These are phyloP conservation scores for Diaporthe sp. DNA, from an alignment of 2,329 filamentous ascomycete genomes.

Conservation along the genomic window DNA sequence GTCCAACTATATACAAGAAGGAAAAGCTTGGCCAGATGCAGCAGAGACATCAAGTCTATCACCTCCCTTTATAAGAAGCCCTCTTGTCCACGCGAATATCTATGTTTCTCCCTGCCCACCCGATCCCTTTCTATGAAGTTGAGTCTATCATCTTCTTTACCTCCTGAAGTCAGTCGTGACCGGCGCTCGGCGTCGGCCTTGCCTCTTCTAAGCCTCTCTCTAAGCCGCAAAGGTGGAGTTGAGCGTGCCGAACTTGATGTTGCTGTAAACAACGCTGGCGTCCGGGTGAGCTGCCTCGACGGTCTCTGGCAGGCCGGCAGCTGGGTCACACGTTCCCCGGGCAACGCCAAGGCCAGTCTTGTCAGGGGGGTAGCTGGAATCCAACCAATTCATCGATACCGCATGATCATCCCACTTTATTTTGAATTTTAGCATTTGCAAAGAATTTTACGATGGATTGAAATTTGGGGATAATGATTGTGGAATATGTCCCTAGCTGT, in stretches of 20 bases:
- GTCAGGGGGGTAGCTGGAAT: conserved; percentile 58
- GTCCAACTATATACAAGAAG: conserved; percentile 33
- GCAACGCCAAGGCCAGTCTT: conserved; percentile 57
- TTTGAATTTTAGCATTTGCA: neutral
- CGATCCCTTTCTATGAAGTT: conserved; percentile 17
- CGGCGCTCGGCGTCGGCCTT: neutral
- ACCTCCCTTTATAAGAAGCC: conserved; percentile 6
- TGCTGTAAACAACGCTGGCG: conserved; percentile 62
- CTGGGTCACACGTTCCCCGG: conserved; percentile 62
- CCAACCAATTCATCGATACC: conserved; percentile 74
- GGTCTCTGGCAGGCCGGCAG: conserved; percentile 59
- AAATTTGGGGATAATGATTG: neutral
- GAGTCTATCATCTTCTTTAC: conserved; percentile 13
- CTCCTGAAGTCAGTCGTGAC: neutral
- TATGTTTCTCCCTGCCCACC: neutral
- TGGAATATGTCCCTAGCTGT: neutral
- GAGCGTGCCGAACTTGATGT: conserved; percentile 64
- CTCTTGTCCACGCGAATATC: neutral
- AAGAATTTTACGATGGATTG: neutral
- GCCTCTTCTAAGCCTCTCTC: neutral
- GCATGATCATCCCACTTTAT: conserved; percentile 41
- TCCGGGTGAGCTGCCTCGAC: conserved; percentile 58
- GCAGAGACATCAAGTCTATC: conserved; percentile 29
- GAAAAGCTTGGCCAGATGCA: conserved; percentile 26
- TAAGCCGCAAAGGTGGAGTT: conserved; percentile 57